Evolutionary conservation across 257 asterid genomes (phyloP), one percentile per base, ranked within the genome.

Genomic region (Forsythia suspensa): DNA sequence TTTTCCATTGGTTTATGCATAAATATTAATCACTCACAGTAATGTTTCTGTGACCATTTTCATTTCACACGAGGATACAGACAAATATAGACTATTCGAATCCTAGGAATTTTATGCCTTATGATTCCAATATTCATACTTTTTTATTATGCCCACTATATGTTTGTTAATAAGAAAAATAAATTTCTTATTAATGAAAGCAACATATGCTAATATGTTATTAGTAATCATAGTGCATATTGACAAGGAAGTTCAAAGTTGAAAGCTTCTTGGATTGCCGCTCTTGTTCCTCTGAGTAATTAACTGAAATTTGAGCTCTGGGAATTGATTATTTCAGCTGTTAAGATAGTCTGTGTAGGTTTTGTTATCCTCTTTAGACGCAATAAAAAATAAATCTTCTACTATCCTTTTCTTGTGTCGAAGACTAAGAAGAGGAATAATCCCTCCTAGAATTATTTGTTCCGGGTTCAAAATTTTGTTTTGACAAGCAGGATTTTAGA

Each of bases 131-230:
- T 37, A 66, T 16, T 71, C 42, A n/a, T 65, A 52, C 69, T 82
- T 77, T 51, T 68, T 82, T 61, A 68, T 75, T 36, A 51, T 67
- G 80, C 63, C 79, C 80, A 63, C 48, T 65, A 46, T 13, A 46
- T 57, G 44, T 63, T 85, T 80, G 73, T 15, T 29, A 21, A 63
- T 21, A 59, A 59, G 16, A 72, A 78, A 78, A 77, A 52, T 29
- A 40, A 39, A 40, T 76, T 76, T 52, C 73, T 43, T 84, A 89
- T 86, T 59, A 78, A 87, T 69, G 94, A 89, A 81, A 82, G 88
- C 86, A 85, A 77, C 81, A 71, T 71, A 68, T 80, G 36, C 79
- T 42, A 80, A 68, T 70, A 69, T 76, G 71, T 59, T 83, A 75
- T 71, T 44, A 71, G 65, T 59, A 71, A 51, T 75, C 36, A 76